Evolutionary conservation across 2,329 filamentous ascomycete species (phyloP), one percentile per base, ranked within the genome.

Genomic region (Penicillium brasilianum): DNA sequence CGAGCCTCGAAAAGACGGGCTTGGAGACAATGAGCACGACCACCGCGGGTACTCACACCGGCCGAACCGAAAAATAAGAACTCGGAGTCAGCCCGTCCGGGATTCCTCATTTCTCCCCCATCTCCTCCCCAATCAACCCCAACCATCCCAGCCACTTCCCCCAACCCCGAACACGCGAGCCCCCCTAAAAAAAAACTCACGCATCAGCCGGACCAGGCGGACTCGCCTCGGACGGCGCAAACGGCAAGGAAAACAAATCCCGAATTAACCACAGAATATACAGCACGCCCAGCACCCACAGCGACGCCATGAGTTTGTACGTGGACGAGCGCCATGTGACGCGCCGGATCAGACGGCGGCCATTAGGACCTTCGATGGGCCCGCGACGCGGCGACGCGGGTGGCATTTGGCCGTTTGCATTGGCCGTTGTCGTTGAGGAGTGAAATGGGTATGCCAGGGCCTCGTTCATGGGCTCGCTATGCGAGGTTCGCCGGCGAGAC

Each of bases 251-350:
- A 63, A 77, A 77, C 46, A 78, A 67, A 61, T 77, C 75, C 20
- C 75, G 72, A 55, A 78, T 77, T 58, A 78, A 64, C 75, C 75
- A 78, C 56, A 77, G 71, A 58, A 78, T 75, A 59, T 77, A 78
- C 48, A 78, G 66, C 9, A 78, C 75, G 13, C 73, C 74, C 49
- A 77, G 57, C 22, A 78, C 74, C 75, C 76, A 78, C 20, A 78
- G 66, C 41, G 74, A 77, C 7, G 77, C 76, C 68, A 78, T 72
- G 44, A 78, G 66, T 62, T 77, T 78, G 70, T 78, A 78, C 20
- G 76, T 77, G 16, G 76, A 78, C 13, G 76, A 78, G 37, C 77
- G 75, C 76, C 76, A 78, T 65, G 76, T 78, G 65, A 78, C 76
- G 63, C 76, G 71, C 34, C 76, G 76, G 61, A 76, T 76, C 41